Evolutionary conservation across 306 rosid genomes (phyloP), one percentile per base, ranked within the genome.

Genomic region (Sicyos baderoa): DNA sequence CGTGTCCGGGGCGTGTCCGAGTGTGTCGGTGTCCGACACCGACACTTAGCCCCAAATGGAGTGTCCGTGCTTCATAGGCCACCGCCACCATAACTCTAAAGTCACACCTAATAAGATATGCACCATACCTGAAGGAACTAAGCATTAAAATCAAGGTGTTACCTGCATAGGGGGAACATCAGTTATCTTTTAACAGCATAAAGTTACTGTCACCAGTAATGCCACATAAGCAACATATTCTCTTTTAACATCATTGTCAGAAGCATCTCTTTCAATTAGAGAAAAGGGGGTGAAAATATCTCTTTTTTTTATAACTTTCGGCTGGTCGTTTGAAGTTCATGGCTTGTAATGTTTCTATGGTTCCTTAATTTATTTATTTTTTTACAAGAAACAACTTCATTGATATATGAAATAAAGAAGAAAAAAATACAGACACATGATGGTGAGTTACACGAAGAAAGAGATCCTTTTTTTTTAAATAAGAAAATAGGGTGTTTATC

Each of bases 231-330:
- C 45, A 59, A 29, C 65, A 9, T 59, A 7, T 8, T 56, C 14
- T 12, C 8, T 56, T 22, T 50, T 52, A 52, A 5, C 62, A 57
- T 57, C 42, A 57, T 37, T 25, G 42, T 25, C 63, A 57, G 63
- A 57, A 57, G 63, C 40, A 57, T 57, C 63, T 57, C 19, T 25
- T 57, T 6, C 65, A 59, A 29, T 44, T 59, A 29, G 65, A 29
- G 65, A 59, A 59, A 32, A 19, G 47, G 47, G 32, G 66, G 66
- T 7, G 66, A 59, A 29, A 59, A 6, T 58, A 13, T 16, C n/a
- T 59, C 17, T 32, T 7, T 8, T n/a, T 60, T n/a, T 9, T 32
- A 59, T 1, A 29, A 32, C 66, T 59, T 59, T 29, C 0, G 3
- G 66, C 37, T 14, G 64, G 64, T 14, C 64, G 15, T 42, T 58